phyloP scores from a whole-genome alignment of 345 rosid genomes.

The Turritis glabra region DNA sequence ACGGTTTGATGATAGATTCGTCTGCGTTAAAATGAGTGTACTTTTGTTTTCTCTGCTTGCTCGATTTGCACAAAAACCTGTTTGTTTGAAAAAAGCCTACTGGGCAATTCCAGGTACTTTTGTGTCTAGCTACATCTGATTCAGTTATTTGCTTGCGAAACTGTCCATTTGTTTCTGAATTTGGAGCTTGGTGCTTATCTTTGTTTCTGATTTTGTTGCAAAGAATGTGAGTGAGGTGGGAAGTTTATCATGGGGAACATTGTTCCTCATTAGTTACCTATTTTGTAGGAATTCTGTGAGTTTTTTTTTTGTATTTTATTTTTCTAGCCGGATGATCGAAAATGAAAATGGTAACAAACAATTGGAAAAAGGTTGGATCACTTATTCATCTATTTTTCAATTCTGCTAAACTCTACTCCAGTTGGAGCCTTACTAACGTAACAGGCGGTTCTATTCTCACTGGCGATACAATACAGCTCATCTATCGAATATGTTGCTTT shows the following conservation, averaged over 20 bases:
- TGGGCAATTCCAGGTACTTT: not conserved
- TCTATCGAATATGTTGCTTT: conserved; percentile 12
- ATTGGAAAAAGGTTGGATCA: not conserved
- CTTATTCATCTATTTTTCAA: not conserved
- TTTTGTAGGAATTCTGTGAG: not conserved
- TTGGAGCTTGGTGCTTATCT: not conserved
- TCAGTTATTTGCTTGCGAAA: not conserved
- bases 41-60: conserved; percentile 9
- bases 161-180: not conserved
- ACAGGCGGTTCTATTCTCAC: not conserved
- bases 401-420: conserved; percentile 7
- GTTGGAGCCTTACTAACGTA: conserved; percentile 10
- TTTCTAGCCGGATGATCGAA: not conserved
- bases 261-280: conserved; percentile 2
- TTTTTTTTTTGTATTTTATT: conserved; percentile 3
- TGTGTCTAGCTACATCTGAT: not conserved
- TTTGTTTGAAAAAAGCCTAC: not conserved
- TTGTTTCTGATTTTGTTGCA: not conserved
- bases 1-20: not conserved
- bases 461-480: not conserved
- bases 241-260: not conserved
- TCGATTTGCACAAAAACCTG: not conserved
- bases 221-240: not conserved
- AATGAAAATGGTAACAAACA: conserved; percentile 8
- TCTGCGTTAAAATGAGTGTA: conserved; percentile 1